These are phyloP conservation scores for Alloteropsis semialata DNA, from an alignment of 176 grass and related monocot species.

Conservation along the genomic window DNA sequence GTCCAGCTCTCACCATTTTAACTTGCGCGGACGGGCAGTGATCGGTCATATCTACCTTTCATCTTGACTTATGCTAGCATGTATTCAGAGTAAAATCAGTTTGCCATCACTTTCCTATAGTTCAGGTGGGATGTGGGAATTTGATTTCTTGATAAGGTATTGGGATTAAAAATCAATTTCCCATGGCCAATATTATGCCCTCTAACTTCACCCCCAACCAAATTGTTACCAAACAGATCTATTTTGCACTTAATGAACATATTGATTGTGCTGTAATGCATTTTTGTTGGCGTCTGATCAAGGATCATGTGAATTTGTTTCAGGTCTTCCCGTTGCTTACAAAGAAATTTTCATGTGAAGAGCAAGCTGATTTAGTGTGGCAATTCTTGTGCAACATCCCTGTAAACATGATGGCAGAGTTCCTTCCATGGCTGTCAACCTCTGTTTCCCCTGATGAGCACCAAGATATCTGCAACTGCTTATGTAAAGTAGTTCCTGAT, in stretches of 20 bases:
- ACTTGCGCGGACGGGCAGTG: neutral
- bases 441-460: conserved; percentile 80
- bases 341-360: conserved; percentile 88
- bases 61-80: neutral
- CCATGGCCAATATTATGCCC: neutral
- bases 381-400: conserved; percentile 94
- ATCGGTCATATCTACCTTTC: neutral
- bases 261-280: neutral
- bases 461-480: conserved; percentile 66
- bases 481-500: conserved; percentile 87
- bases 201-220: neutral
- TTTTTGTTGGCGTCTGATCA: conserved; percentile 24
- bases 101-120: too few relatives aligned
- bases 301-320: conserved; percentile 31
- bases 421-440: conserved; percentile 89
- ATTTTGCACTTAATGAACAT: conserved; percentile 5
- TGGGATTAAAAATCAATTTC: neutral
- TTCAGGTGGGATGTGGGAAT: too few relatives aligned
- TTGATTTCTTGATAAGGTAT: neutral
- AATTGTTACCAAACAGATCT: neutral
- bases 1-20: neutral
- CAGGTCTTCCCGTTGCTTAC: conserved; percentile 92
- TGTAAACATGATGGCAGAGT: conserved; percentile 77
- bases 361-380: conserved; percentile 97
- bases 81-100: neutral